phyloP scores from a whole-genome alignment of 352 stramenopile genomes.

The Pythium phragmitis region DNA sequence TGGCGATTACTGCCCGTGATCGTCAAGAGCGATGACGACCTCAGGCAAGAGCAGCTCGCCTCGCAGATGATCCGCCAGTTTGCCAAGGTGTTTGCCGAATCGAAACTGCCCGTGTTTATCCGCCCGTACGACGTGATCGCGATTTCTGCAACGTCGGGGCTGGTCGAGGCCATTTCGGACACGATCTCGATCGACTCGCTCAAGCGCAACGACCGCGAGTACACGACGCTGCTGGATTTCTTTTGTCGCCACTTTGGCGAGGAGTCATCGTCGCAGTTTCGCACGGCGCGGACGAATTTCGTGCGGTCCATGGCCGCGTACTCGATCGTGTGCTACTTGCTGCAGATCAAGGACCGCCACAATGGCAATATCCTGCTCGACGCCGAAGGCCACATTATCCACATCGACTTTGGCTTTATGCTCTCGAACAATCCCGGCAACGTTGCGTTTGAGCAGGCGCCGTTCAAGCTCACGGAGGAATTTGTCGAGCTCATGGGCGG shows the following conservation, averaged over 20 bases:
- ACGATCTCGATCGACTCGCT: conserved; percentile 97
- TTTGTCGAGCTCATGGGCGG: conserved; percentile 97
- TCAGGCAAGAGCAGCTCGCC: conserved; percentile 97
- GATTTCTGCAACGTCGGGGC: conserved; percentile 90
- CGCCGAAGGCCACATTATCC: conserved; percentile 95
- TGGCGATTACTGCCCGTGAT: conserved; percentile 95
- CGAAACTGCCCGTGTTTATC: conserved; percentile 93
- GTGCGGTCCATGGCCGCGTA: conserved; percentile 86
- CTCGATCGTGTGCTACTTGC: conserved; percentile 95
- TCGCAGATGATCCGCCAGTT: conserved; percentile 96
- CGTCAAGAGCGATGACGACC: conserved; percentile 98
- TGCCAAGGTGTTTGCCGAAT: conserved; percentile 93
- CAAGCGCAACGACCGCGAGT: conserved; percentile 95
- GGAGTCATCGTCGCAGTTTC: conserved; percentile 63
- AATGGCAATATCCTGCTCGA: conserved; percentile 98
- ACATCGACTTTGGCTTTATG: conserved; percentile 97
- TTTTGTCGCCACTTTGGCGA: conserved; percentile 93
- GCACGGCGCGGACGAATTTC: conserved; percentile 85
- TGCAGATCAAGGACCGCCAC: conserved; percentile 98
- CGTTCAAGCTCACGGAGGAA: conserved; percentile 97
- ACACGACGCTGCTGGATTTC: conserved; percentile 91
- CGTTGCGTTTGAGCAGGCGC: conserved; percentile 94
- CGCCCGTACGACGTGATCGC: conserved; percentile 96
- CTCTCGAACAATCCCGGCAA: conserved; percentile 94
- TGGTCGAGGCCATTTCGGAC: conserved; percentile 97